Evolutionary conservation across 148 eudicot genomes (phyloP).

Genomic region (Salicornia ramosissima): DNA sequence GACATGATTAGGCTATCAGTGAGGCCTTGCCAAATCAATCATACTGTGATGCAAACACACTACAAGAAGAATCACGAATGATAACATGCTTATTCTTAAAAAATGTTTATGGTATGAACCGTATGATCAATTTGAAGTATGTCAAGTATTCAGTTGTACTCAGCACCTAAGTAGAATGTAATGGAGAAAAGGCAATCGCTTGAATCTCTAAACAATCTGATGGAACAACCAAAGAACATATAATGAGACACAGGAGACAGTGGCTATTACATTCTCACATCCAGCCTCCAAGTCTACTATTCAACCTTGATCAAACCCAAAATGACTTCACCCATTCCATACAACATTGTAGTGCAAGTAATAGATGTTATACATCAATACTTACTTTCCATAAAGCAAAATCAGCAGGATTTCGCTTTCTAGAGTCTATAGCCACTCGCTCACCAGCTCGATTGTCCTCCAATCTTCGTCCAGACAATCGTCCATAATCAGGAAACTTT

Average conservation of each 20-base stretch:
- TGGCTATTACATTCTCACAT: not conserved
- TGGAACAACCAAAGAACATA: not conserved
- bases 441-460: constrained; percentile 98
- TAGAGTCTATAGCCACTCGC: constrained; percentile 75
- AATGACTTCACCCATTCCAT: not conserved
- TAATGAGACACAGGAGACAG: not conserved
- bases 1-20: not conserved
- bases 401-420: constrained; percentile 93
- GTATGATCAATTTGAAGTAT: not conserved
- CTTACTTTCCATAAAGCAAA: constrained; percentile 96
- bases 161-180: not conserved
- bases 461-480: constrained; percentile 76
- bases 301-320: not conserved
- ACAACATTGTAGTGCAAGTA: not conserved
- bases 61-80: not conserved
- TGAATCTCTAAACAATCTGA: not conserved
- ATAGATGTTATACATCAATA: not conserved
- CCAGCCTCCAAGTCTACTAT: not conserved
- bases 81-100: not conserved
- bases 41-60: not conserved
- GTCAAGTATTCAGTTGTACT: not conserved
- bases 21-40: not conserved
- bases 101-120: not conserved
- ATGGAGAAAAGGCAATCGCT: not conserved
- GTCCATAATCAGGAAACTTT: constrained; percentile 68